phyloP scores from a whole-genome alignment of 1,284 basidiomycete genomes.

The Athelia psychrophila region DNA sequence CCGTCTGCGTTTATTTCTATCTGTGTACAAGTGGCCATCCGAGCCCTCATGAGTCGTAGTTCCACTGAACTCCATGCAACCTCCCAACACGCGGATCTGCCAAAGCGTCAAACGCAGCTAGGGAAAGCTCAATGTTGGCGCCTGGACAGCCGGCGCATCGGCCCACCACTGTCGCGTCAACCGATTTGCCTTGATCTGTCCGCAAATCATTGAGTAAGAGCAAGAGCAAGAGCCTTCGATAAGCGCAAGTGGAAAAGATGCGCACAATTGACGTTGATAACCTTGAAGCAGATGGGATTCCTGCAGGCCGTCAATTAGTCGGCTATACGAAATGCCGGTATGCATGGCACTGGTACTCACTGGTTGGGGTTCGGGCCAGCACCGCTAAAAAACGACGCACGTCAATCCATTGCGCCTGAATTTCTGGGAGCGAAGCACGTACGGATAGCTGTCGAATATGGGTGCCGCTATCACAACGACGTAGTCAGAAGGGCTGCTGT shows the following conservation, averaged over 20 bases:
- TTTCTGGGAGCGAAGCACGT: conserved; percentile 1
- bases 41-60: too few species aligned
- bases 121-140: not conserved
- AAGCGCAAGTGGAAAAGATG: too few species aligned
- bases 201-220: not conserved
- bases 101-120: not conserved
- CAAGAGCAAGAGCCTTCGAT: not conserved
- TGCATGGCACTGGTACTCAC: not conserved
- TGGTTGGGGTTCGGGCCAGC: not conserved
- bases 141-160: conserved; percentile 1
- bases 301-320: not conserved
- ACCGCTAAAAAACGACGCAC: not conserved
- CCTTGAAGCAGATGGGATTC: not conserved
- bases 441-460: conserved; percentile 22
- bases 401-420: not conserved
- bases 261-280: not conserved
- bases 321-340: not conserved
- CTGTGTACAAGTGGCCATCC: too few species aligned
- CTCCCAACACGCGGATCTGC: not conserved
- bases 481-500: conserved; percentile 17
- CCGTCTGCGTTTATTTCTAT: too few species aligned
- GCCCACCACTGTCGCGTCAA: not conserved
- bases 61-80: not conserved
- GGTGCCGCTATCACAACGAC: conserved; percentile 23
- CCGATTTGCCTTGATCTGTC: not conserved